Conservation (phyloP, 2,329 filamentous ascomycete species). For the Endoconidiophora laricicola region DNA sequence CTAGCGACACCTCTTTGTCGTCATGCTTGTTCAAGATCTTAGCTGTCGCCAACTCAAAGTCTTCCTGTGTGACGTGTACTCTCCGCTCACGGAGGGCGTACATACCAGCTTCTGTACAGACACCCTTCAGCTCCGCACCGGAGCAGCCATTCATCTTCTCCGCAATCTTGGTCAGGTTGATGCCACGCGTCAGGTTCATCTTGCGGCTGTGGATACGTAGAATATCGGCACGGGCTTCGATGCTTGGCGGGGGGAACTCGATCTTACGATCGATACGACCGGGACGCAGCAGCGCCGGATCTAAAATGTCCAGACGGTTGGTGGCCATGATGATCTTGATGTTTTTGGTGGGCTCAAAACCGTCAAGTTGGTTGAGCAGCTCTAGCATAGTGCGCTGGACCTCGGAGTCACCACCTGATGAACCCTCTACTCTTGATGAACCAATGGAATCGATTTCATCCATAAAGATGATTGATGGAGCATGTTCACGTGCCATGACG, state of each 20-base stretch:
- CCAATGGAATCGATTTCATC: slow-evolving; percentile 99
- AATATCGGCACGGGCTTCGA: slow-evolving; percentile 94
- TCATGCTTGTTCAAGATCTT: slow-evolving; percentile 99
- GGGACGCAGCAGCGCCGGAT: slow-evolving; percentile 86
- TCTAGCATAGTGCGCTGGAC: slow-evolving; percentile 98
- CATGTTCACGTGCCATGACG: slow-evolving; percentile 97
- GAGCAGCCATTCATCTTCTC: slow-evolving; percentile 99
- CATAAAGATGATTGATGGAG: slow-evolving; percentile 99
- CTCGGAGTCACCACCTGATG: slow-evolving; percentile 88
- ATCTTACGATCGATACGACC: slow-evolving; percentile 98
- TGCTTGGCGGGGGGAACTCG: slow-evolving; percentile 91
- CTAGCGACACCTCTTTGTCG: slow-evolving; percentile 86
- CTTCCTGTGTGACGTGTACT: slow-evolving; percentile 96
- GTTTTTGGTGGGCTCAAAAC: slow-evolving; percentile 98
- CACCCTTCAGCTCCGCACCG: slow-evolving; percentile 92
- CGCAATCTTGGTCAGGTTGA: slow-evolving; percentile 94
- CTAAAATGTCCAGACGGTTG: slow-evolving; percentile 91
- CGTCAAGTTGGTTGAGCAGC: slow-evolving; percentile 92
- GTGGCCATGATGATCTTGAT: slow-evolving; percentile 99
- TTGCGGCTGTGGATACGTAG: slow-evolving; percentile 91
- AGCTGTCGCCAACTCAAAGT: slow-evolving; percentile 94
- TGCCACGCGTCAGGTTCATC: slow-evolving; percentile 96
- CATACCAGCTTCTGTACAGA: slow-evolving; percentile 98
- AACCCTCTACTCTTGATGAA: slow-evolving; percentile 89
- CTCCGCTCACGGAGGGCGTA: slow-evolving; percentile 87